phyloP scores from a whole-genome alignment of 768 basidiomycete species.

The Amanita thiersii region DNA sequence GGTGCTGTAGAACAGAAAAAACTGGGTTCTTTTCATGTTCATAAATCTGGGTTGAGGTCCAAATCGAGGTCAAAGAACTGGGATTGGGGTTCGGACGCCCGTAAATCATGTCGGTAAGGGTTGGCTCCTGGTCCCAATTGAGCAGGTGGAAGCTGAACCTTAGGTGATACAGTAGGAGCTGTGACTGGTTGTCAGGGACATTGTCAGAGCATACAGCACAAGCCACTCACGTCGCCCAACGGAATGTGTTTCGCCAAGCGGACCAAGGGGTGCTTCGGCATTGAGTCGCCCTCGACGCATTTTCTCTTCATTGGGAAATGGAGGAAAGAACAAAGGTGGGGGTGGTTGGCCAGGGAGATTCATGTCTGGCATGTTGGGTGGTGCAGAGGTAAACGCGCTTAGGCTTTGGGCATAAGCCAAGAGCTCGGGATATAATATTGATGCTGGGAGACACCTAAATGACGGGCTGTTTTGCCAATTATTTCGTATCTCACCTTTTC shows the following conservation, averaged over 20 bases:
- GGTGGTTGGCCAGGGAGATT: slow-evolving; percentile 64
- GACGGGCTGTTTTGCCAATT: too few species aligned
- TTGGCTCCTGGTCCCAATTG: slow-evolving; percentile 47
- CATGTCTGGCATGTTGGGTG: slow-evolving; percentile 79
- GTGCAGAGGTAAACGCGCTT: slow-evolving; percentile 81
- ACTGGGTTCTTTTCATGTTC: slow-evolving; percentile 11
- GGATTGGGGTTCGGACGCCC: slow-evolving; percentile 38
- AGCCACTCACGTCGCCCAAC: slow-evolving; percentile 61
- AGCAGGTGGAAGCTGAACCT: slow-evolving; percentile 33
- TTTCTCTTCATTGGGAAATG: slow-evolving; percentile 88
- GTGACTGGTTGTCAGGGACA: slow-evolving; percentile 11
- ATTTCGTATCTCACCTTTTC: slow-evolving; percentile 41
- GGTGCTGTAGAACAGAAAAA: too few species aligned
- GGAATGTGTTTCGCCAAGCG: slow-evolving; percentile 74
- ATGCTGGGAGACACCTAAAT: slow-evolving; percentile 31
- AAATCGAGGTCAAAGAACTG: slow-evolving; percentile 74
- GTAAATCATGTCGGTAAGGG: slow-evolving; percentile 65
- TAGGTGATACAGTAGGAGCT: slow-evolving; percentile 63
- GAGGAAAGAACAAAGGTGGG: slow-evolving; percentile 78
- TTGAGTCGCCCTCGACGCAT: slow-evolving; percentile 80
- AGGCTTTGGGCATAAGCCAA: slow-evolving; percentile 80
- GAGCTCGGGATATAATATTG: slow-evolving; percentile 77
- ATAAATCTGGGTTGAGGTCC: slow-evolving; percentile 80
- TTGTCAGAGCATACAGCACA: slow-evolving; percentile 3
- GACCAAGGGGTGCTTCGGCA: slow-evolving; percentile 70